phyloP scores from a whole-genome alignment of 1,139 yeast species.

The Hyphopichia wangnamkhiaoensis region DNA sequence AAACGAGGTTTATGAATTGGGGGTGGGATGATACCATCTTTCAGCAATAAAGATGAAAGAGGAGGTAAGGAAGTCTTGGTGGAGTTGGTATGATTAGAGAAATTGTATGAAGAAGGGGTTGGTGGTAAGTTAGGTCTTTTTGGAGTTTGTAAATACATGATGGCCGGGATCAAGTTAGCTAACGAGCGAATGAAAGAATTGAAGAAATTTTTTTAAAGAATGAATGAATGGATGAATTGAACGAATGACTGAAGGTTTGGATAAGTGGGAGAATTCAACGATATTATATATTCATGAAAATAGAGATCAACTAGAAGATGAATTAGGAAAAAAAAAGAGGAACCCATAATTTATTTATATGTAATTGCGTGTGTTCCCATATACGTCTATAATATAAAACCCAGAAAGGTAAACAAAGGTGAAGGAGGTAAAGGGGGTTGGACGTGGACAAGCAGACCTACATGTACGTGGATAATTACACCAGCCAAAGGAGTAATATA shows the following conservation, averaged over 20 bases:
- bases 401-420: too few species aligned
- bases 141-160: conserved; percentile 29
- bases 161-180: not conserved
- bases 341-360: too few species aligned
- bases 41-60: conserved; percentile 36
- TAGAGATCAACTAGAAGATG: not conserved
- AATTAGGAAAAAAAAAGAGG: too few species aligned
- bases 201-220: not conserved
- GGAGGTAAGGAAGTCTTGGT: conserved; percentile 41
- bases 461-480: too few species aligned
- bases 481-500: too few species aligned
- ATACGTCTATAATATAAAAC: too few species aligned
- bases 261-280: too few species aligned
- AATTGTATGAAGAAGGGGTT: conserved; percentile 16
- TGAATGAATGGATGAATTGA: not conserved
- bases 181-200: not conserved
- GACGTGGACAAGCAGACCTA: too few species aligned
- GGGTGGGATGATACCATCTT: conserved; percentile 12
- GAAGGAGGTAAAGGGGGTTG: too few species aligned
- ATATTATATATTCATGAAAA: too few species aligned
- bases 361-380: too few species aligned
- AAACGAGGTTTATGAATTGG: conserved; percentile 13
- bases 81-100: conserved; percentile 15
- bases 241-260: too few species aligned
- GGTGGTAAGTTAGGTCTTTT: conserved; percentile 32